These are phyloP conservation scores for Penicillium desertorum DNA, from an alignment of 495 filamentous ascomycete species.

Conservation along the genomic window DNA sequence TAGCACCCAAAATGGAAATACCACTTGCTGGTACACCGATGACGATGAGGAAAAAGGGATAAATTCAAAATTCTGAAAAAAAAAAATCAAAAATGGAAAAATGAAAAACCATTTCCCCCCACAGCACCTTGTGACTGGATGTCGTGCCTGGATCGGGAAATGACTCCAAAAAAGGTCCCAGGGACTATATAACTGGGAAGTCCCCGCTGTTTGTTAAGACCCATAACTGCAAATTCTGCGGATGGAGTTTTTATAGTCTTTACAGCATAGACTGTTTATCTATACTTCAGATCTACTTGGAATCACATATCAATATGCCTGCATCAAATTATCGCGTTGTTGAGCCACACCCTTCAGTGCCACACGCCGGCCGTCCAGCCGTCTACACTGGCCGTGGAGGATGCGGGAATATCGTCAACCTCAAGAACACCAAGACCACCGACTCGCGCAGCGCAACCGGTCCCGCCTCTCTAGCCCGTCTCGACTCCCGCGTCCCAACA, in stretches of 20 bases:
- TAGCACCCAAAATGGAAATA: not conserved
- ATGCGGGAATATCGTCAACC: slow-evolving; percentile 74
- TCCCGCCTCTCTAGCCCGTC: slow-evolving; percentile 50
- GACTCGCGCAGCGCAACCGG: slow-evolving; percentile 51
- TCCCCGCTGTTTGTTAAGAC: slow-evolving; percentile 6
- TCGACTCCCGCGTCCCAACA: slow-evolving; percentile 40
- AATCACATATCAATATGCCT: slow-evolving; percentile 26
- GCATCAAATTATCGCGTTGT: slow-evolving; percentile 62
- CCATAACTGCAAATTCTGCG: slow-evolving; percentile 6
- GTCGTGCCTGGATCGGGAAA: slow-evolving; percentile 27
- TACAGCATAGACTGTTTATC: slow-evolving; percentile 18
- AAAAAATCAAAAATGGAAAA: slow-evolving; percentile 19
- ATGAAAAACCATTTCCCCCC: slow-evolving; percentile 19
- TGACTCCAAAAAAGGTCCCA: slow-evolving; percentile 3
- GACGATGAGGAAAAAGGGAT: slow-evolving; percentile 17
- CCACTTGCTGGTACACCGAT: slow-evolving; percentile 17
- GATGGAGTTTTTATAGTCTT: slow-evolving; percentile 28
- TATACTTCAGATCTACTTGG: slow-evolving; percentile 6
- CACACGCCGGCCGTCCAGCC: slow-evolving; percentile 55
- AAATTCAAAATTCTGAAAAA: slow-evolving; percentile 21
- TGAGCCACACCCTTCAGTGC: slow-evolving; percentile 77
- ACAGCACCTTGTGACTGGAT: slow-evolving; percentile 31
- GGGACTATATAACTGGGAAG: slow-evolving; percentile 9
- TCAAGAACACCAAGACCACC: slow-evolving; percentile 65
- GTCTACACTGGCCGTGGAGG: slow-evolving; percentile 83